Evolutionary conservation across 495 filamentous ascomycete species (phyloP).

Genomic region (Penicillium ochrochloron): DNA sequence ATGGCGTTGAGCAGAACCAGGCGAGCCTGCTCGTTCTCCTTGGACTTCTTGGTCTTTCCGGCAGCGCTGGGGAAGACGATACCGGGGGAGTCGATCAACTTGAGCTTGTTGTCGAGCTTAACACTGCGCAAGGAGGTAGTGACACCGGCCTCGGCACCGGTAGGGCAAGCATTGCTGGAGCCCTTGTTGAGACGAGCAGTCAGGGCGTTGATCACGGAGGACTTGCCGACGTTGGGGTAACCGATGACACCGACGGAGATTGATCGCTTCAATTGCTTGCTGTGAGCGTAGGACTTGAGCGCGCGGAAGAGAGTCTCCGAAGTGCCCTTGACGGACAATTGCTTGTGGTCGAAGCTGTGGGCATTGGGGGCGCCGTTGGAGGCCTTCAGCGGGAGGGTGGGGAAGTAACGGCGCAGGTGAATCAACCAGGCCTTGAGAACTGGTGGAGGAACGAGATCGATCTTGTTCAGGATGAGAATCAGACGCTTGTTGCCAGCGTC

Average conservation of each 20-base stretch:
- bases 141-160: slow-evolving; percentile 90
- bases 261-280: slow-evolving; percentile 82
- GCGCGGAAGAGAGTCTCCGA: slow-evolving; percentile 86
- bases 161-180: slow-evolving; percentile 73
- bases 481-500: slow-evolving; percentile 82
- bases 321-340: slow-evolving; percentile 84
- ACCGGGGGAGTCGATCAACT: slow-evolving; percentile 91
- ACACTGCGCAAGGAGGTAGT: slow-evolving; percentile 87
- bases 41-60: slow-evolving; percentile 59
- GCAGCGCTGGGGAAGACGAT: slow-evolving; percentile 81
- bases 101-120: slow-evolving; percentile 94
- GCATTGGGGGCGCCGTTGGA: slow-evolving; percentile 83
- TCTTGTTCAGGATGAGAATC: slow-evolving; percentile 96
- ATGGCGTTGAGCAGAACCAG: slow-evolving; percentile 88
- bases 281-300: slow-evolving; percentile 86
- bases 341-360: slow-evolving; percentile 88
- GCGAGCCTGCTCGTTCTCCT: slow-evolving; percentile 70
- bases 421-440: slow-evolving; percentile 84
- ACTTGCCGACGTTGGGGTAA: slow-evolving; percentile 97
- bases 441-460: slow-evolving; percentile 83
- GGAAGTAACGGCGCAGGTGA: slow-evolving; percentile 88
- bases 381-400: slow-evolving; percentile 88
- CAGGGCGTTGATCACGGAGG: slow-evolving; percentile 94
- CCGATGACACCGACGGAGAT: slow-evolving; percentile 93
- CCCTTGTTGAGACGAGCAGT: slow-evolving; percentile 76